Percentiles rank a stretch among this genome's conserved stretches.
Conservation (phyloP, 345 rosid genomes). For the sweet orange (Citrus sinensis) region DVS_A1.0 CM039163.1:46782001-46782500, state of each 20-base stretch:
- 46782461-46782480: constrained; percentile 40
- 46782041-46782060: constrained; percentile 3
- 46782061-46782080: constrained; percentile 4
- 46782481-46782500: constrained; percentile 29
- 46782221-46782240: constrained; percentile 19
- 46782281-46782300: background rate
- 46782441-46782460: constrained; percentile 12
- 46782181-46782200: background rate
- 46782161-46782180: background rate
- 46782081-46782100: background rate
- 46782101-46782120: no score
- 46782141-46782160: constrained; percentile 24
- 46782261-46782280: background rate
- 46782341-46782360: constrained; percentile 13
- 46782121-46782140: constrained; percentile 24
- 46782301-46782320: constrained; percentile 14
- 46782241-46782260: constrained; percentile 13
- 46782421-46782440: constrained; percentile 8
- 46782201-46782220: background rate
- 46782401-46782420: constrained; percentile 21
- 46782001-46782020: constrained; percentile 1
- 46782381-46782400: background rate
- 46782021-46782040: constrained; percentile 3
- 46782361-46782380: background rate
- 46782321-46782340: constrained; percentile 15